Conservation (phyloP, 768 basidiomycete genomes). For the Nidularia pulvinata region DNA sequence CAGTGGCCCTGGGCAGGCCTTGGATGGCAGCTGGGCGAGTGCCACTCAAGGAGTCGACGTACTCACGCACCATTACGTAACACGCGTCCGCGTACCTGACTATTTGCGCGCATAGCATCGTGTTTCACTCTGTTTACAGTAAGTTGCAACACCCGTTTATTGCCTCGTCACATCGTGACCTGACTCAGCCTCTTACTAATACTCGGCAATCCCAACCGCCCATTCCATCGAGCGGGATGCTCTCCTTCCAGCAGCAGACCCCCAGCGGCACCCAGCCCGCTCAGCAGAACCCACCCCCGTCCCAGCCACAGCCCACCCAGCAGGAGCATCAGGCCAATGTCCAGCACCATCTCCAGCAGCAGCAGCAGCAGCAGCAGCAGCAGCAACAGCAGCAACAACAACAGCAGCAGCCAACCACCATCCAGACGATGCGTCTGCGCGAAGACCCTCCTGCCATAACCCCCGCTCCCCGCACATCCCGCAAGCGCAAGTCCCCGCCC, state of each 20-base stretch:
- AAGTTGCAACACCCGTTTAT: too few species aligned
- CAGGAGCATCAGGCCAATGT: background rate
- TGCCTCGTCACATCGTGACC: conserved; percentile 7
- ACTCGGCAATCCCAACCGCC: conserved; percentile 23
- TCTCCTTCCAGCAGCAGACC: conserved; percentile 30
- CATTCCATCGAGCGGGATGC: conserved; percentile 21
- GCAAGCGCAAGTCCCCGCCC: conserved; percentile 75
- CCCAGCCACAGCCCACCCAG: conserved; percentile 8
- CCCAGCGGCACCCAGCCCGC: background rate
- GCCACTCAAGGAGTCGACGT: background rate
- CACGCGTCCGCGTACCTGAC: too few species aligned
- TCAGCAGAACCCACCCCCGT: conserved; percentile 9
- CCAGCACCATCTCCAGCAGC: conserved; percentile 1
- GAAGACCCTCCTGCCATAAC: conserved; percentile 53
- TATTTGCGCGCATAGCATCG: too few species aligned
- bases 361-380: conserved; percentile 13
- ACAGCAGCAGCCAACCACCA: conserved; percentile 10
- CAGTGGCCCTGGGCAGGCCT: too few species aligned
- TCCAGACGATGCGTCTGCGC: conserved; percentile 55
- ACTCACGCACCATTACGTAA: too few species aligned
- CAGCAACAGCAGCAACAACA: conserved; percentile 7
- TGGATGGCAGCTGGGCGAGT: too few species aligned
- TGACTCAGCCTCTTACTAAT: conserved; percentile 53
- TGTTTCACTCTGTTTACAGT: too few species aligned
- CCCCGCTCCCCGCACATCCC: conserved; percentile 39